These are phyloP conservation scores for Phialophora verrucosa DNA, from an alignment of 2,329 filamentous ascomycete genomes.

Conservation along the genomic window DNA sequence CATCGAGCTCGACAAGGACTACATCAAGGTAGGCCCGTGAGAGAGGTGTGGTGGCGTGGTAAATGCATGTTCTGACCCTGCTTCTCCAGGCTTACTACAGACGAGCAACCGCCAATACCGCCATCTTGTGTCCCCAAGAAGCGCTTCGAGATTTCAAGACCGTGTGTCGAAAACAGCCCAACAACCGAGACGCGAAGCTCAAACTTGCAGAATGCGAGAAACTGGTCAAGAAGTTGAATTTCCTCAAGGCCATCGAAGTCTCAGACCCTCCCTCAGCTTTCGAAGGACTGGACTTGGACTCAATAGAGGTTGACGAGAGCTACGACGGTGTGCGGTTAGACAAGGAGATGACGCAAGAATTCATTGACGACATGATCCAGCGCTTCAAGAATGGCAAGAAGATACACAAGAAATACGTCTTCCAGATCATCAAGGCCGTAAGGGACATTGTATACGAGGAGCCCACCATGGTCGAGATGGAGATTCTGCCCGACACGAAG, in stretches of 20 bases:
- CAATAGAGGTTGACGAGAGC: slow-evolving; percentile 77
- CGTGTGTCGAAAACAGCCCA: slow-evolving; percentile 83
- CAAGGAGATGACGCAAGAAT: slow-evolving; percentile 90
- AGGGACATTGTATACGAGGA: slow-evolving; percentile 90
- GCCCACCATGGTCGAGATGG: slow-evolving; percentile 94
- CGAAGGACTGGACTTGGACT: slow-evolving; percentile 84
- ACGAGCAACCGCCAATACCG: slow-evolving; percentile 86
- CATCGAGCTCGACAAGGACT: slow-evolving; percentile 83
- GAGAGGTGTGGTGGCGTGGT: neutral
- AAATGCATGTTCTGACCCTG: neutral
- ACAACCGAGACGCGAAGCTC: slow-evolving; percentile 86
- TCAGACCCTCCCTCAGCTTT: slow-evolving; percentile 90
- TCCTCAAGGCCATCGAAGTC: slow-evolving; percentile 93
- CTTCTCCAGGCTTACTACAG: slow-evolving; percentile 81
- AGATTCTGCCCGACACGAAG: slow-evolving; percentile 75
- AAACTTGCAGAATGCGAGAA: slow-evolving; percentile 94
- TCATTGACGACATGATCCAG: slow-evolving; percentile 96
- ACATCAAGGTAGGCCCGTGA: slow-evolving; percentile 75
- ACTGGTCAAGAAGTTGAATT: slow-evolving; percentile 87
- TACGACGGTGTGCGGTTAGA: slow-evolving; percentile 85
- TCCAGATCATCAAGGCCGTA: slow-evolving; percentile 90
- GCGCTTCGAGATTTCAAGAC: slow-evolving; percentile 91
- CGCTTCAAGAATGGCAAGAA: slow-evolving; percentile 96
- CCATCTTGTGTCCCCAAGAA: slow-evolving; percentile 85
- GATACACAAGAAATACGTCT: slow-evolving; percentile 94